Evolutionary conservation across 768 basidiomycete genomes (phyloP), one percentile per base, ranked within the genome.

Genomic region (Kwoniella sp.): DNA sequence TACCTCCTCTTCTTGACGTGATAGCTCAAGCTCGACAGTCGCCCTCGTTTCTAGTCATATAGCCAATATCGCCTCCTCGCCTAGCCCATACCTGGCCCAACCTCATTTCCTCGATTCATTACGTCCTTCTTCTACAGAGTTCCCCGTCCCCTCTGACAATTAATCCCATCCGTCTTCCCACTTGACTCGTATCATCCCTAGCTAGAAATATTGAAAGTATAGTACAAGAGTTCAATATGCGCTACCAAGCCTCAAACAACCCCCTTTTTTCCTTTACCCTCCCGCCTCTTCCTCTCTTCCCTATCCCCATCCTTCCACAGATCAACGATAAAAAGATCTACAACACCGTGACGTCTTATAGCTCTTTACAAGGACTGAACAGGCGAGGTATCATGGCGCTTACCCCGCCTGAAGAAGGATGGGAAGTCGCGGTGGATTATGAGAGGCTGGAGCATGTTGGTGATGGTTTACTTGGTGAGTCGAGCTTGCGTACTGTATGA

Each of bases 361-460:
- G 60, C 2, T 61, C 58, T 17, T 1, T 60, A 10, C 46, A 58
- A 30, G 13, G 17, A 9, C 27, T 64, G 4, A 60, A 27, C 19
- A 30, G 59, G 30, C 36, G 65, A n/a, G 27, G 37, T 17, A 29
- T 40, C 1, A 46, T 50, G 25, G 48, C 53, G 13, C 55, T 55
- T 2, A 62, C 58, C 15, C 55, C 49, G 17, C 48, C 64, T 9
- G 56, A 53, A 8, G 67, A 61, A 27, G 46, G 44, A 1, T 52
- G 55, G 24, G 54, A 40, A 7, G 40, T 47, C 24, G 59, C 65
- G 7, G 44, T 50, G 1, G 68, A 73, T 48, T 72, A 73, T 64
- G 75, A 77, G 57, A 73, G 69, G 65, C 54, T 77, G n/a, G 75
- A 74, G 61, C 68, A 71, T 63, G 64, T 74, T 1, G 75, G 75